Evolutionary conservation across 345 rosid genomes (phyloP), one percentile per base, ranked within the genome.

Genomic region (Heritiera littoralis): DNA sequence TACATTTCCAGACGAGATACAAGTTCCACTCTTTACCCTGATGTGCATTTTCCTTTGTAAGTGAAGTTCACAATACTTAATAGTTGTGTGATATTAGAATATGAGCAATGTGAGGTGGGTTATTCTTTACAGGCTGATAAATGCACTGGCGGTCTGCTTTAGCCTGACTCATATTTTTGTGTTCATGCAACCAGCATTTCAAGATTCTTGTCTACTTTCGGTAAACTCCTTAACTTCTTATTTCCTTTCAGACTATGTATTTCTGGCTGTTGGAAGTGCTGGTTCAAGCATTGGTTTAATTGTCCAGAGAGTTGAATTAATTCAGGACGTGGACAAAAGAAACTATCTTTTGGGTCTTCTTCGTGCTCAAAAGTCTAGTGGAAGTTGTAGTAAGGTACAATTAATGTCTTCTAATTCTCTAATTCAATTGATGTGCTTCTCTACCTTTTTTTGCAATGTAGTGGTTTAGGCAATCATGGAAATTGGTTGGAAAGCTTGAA

Each of bases 231-330:
- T 35, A 12, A n/a, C 99, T 38, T 85, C 97, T 78, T 98, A 95
- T 85, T 95, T 95, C 80, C 86, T 95, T 77, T 83, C 86, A 63
- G 85, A 83, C 77, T 95, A 95, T 75, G 71, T 95, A 58, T 95
- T 93, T 81, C 82, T 95, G 97, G 97, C 98, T 83, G 98, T 95
- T 89, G 99, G 99, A 79, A 82, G 99, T 80, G 99, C 94, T 70
- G 99, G 98, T 80, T 95, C 99, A 45, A 95, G 99, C 83, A 95
- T 97, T 69, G 98, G 92, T 89, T 86, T 95, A 87, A 95, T 93
- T 81, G 92, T 85, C 72, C 99, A 95, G 83, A 92, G 97, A 84
- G 98, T 95, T 79, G 99, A 93, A 81, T 89, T 89, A 86, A 97
- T 95, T 71, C 92, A 88, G 6, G 98, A 95, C 20, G 81, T 96